Base-by-base conservation (phyloP, 352 stramenopile genomes). In the Phytophthora quininea region DNA sequence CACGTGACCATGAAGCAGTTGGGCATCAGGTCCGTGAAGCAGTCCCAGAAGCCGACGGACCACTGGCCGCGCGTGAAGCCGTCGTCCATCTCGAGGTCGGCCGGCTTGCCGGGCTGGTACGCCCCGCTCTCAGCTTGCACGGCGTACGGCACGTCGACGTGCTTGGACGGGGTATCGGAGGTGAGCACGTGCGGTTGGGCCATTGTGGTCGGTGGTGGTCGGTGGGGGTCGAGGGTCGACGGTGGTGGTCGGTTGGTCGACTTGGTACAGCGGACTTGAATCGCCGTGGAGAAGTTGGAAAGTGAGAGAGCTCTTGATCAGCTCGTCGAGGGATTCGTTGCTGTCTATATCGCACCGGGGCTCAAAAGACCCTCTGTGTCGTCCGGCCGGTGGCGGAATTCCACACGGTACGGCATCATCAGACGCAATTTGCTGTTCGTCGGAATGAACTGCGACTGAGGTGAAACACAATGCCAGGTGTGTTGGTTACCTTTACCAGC, bases 1-100 rank as follows among this genome's bases (percentile, higher is more conserved):
- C 64, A 78, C 53, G 58, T 76, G 19, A 67, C 62, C 73, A 84
- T 80, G 55, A 81, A 59, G 30, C 62, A 69, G 67, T 89, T 89
- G 31, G 80, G 78, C 55, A 82, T 67, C 38, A 76, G 66, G 31
- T 73, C 58, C 10, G 66, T 62, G 57, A 79, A 78, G 60, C 80
- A 89, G 54, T 70, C 77, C 52, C 71, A 90, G 42, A 74, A 74
- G 35, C 66, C 61, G 12, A 74, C 61, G 31, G 50, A 33, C 66
- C 66, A 74, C n/a, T 70, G 54, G 0, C 61, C 66, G 12, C 54
- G 58, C 3, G 50, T 60, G n/a, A 74, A n/a, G 3, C 38, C 66
- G 32, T 64, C 60, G 1, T 70, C 66, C 27, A 46, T 66, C 31
- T 74, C 66, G 19, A 74, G 56, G 29, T 69, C 61, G 7, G 62